Percentiles rank a stretch among this genome's conserved stretches.
These are phyloP conservation scores for Eustoma russellianum DNA, from an alignment of 257 asterid species.

Conservation along the genomic window DNA sequence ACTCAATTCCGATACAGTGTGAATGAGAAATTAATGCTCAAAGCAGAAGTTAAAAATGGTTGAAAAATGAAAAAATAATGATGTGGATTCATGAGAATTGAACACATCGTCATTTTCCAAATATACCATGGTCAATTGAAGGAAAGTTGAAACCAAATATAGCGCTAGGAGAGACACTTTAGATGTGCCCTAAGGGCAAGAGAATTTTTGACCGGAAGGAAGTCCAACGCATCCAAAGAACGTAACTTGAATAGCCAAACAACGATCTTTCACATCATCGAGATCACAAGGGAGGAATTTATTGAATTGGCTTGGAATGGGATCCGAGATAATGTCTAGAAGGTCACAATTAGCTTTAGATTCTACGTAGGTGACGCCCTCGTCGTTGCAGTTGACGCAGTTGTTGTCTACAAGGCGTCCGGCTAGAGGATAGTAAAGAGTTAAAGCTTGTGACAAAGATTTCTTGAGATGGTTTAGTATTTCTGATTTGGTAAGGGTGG, in stretches of 20 bases:
- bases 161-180: no score
- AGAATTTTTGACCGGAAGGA: no score
- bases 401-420: slow-evolving; percentile 28
- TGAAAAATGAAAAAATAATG: no score
- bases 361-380: slow-evolving; percentile 29
- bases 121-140: no score
- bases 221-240: slow-evolving; percentile 34
- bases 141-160: no score
- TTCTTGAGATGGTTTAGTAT: slow-evolving; percentile 21
- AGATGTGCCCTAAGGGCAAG: no score
- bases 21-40: no score
- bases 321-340: slow-evolving; percentile 10
- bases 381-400: slow-evolving; percentile 33
- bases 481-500: slow-evolving; percentile 11
- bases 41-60: no score
- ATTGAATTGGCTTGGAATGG: slow-evolving; percentile 21
- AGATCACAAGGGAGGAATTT: slow-evolving; percentile 31
- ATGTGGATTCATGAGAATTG: no score
- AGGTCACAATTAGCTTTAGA: slow-evolving; percentile 28
- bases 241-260: slow-evolving; percentile 19
- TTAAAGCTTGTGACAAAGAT: slow-evolving; percentile 32
- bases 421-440: slow-evolving; percentile 39
- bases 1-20: no score
- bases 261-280: slow-evolving; percentile 13
- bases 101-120: no score